Conservation (phyloP, 2,329 filamentous ascomycete species). For the Nothomitra cinnamomea region DNA sequence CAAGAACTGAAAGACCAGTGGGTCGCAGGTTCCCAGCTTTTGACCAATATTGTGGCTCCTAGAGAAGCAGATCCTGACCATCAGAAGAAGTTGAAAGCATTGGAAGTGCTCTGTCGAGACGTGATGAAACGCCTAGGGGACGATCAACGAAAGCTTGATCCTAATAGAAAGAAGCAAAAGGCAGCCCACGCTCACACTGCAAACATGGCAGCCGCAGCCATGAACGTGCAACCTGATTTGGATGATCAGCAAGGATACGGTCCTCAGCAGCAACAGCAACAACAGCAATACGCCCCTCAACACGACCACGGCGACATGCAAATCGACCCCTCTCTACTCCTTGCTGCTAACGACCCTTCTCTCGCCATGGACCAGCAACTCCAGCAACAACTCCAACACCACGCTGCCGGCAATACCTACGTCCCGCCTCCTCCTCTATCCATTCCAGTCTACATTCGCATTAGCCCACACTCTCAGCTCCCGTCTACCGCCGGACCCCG, state of each 20-base stretch:
- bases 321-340: slow-evolving; percentile 44
- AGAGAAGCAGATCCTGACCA: slow-evolving; percentile 35
- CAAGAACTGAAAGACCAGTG: slow-evolving; percentile 50
- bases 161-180: slow-evolving; percentile 24
- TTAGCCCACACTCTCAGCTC: slow-evolving; percentile 45
- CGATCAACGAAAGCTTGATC: slow-evolving; percentile 40
- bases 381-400: slow-evolving; percentile 14
- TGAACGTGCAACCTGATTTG: not conserved
- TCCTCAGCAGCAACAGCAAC: slow-evolving; percentile 20
- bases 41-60: slow-evolving; percentile 36
- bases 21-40: slow-evolving; percentile 39
- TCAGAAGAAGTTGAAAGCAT: slow-evolving; percentile 39
- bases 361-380: slow-evolving; percentile 19
- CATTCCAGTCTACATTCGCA: slow-evolving; percentile 50
- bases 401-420: slow-evolving; percentile 19
- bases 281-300: slow-evolving; percentile 19
- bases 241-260: no score
- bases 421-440: slow-evolving; percentile 16
- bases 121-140: slow-evolving; percentile 62
- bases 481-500: slow-evolving; percentile 23
- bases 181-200: not conserved
- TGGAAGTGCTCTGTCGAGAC: slow-evolving; percentile 57
- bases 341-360: slow-evolving; percentile 35
- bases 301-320: slow-evolving; percentile 35
- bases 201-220: slow-evolving; percentile 1